Conservation (phyloP, 2,329 filamentous ascomycete genomes). For the Penicillium oxalicum region DNA sequence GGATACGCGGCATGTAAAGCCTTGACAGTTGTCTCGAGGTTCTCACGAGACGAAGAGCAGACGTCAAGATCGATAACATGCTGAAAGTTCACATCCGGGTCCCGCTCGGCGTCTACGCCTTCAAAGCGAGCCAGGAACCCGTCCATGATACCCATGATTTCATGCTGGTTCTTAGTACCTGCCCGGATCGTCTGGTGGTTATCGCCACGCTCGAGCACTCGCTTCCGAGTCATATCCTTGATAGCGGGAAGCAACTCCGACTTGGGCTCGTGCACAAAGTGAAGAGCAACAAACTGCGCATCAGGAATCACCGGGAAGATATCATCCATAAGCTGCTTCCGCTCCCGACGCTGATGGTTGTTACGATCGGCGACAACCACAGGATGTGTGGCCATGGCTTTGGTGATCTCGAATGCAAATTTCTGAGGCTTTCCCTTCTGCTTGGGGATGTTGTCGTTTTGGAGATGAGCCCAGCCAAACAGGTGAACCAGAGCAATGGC, state of each 20-base stretch:
- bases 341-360: slow-evolving; percentile 83
- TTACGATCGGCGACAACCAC: slow-evolving; percentile 91
- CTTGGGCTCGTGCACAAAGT: slow-evolving; percentile 72
- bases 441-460: slow-evolving; percentile 91
- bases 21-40: slow-evolving; percentile 72
- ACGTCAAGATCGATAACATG: slow-evolving; percentile 79
- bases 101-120: slow-evolving; percentile 57
- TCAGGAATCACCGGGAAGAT: slow-evolving; percentile 56
- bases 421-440: slow-evolving; percentile 66
- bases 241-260: slow-evolving; percentile 62
- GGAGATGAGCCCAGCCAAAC: slow-evolving; percentile 86
- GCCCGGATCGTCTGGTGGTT: slow-evolving; percentile 98
- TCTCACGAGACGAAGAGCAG: slow-evolving; percentile 67
- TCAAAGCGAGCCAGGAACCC: slow-evolving; percentile 86
- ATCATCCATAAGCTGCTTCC: slow-evolving; percentile 80
- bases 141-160: slow-evolving; percentile 89
- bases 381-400: slow-evolving; percentile 56
- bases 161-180: slow-evolving; percentile 60
- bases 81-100: slow-evolving; percentile 80
- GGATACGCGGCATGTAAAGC: slow-evolving; percentile 73
- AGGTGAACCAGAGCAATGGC: slow-evolving; percentile 74
- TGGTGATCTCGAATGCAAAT: slow-evolving; percentile 67
- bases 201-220: slow-evolving; percentile 80
- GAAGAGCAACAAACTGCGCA: slow-evolving; percentile 73
- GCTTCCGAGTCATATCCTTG: slow-evolving; percentile 65